A percentile compares a stretch with the other conserved stretches of the same genome.
These are phyloP conservation scores for Calocera cornea DNA, from an alignment of 768 basidiomycete genomes.

Conservation along the genomic window DNA sequence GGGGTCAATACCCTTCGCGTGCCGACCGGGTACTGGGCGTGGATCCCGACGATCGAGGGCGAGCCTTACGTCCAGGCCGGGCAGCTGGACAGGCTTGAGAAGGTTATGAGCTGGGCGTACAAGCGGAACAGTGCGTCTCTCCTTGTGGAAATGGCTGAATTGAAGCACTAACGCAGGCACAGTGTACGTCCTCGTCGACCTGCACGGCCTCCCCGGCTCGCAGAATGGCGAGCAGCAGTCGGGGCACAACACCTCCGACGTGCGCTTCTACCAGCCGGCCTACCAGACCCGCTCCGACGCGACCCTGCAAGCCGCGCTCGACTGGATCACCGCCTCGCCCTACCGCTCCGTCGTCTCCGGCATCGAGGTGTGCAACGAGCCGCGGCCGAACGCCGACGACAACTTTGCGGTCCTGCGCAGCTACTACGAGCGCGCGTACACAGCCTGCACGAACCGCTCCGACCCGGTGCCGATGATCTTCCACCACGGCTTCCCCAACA, in stretches of 20 bases:
- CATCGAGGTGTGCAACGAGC: slow-evolving; percentile 13
- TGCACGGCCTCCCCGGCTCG: slow-evolving; percentile 20
- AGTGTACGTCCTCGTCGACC: slow-evolving; percentile 17
- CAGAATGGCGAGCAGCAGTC: slow-evolving; percentile 21
- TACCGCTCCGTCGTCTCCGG: slow-evolving; percentile 18
- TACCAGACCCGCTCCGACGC: slow-evolving; percentile 14
- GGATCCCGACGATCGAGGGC: slow-evolving; percentile 12
- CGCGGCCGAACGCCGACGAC: not conserved
- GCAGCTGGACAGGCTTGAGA: slow-evolving; percentile 16
- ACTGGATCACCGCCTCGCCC: slow-evolving; percentile 15
- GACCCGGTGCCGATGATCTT: slow-evolving; percentile 12
- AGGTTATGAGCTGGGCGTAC: slow-evolving; percentile 10
- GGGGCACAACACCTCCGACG: slow-evolving; percentile 15
- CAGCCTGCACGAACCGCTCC: not conserved
- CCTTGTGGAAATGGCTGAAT: not conserved
- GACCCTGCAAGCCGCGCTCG: slow-evolving; percentile 16
- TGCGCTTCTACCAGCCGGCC: slow-evolving; percentile 11
- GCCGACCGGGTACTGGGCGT: slow-evolving; percentile 20
- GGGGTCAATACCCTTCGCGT: slow-evolving; percentile 19
- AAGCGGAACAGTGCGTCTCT: not conserved
- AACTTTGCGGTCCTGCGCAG: slow-evolving; percentile 15
- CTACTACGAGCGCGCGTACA: slow-evolving; percentile 7
- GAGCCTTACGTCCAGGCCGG: slow-evolving; percentile 14
- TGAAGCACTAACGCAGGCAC: not conserved
- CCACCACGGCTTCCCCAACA: slow-evolving; percentile 12